Percentiles rank a stretch among this genome's conserved stretches.
Conservation (phyloP, 371 early-diverging fungal species). For the Circinella umbellata region DNA sequence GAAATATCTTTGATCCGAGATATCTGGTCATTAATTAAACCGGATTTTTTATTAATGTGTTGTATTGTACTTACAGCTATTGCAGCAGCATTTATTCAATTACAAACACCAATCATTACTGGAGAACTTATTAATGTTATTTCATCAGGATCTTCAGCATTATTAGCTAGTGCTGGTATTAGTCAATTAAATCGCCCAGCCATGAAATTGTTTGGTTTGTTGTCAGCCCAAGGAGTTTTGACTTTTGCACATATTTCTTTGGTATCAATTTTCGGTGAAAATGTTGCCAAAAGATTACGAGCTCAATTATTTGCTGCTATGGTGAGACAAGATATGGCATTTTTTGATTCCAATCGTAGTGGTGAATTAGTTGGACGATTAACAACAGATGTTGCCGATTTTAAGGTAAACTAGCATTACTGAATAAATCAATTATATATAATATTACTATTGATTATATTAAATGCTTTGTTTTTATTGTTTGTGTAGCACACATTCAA, state of each 20-base stretch:
- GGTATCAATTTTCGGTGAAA: conserved; percentile 77
- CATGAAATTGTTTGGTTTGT: conserved; percentile 55
- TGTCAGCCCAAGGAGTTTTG: conserved; percentile 68
- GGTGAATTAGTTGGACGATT: conserved; percentile 72
- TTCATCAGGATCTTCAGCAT: conserved; percentile 40
- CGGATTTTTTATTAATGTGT: conserved; percentile 57
- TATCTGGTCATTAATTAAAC: conserved; percentile 56
- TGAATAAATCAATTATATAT: not conserved
- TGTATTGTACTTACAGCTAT: conserved; percentile 64
- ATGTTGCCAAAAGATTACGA: conserved; percentile 64
- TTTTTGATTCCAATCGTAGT: conserved; percentile 72
- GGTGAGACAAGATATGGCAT: conserved; percentile 71
- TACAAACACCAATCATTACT: conserved; percentile 73
- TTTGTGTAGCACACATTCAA: conserved; percentile 68
- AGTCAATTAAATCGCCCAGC: conserved; percentile 58
- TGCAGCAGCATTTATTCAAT: conserved; percentile 69
- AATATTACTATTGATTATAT: not conserved
- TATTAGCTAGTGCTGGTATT: conserved; percentile 17
- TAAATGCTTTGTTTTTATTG: not conserved
- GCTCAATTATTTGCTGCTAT: conserved; percentile 59
- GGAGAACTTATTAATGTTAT: conserved; percentile 78
- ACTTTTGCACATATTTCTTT: conserved; percentile 78
- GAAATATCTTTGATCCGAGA: conserved; percentile 30
- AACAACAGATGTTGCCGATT: conserved; percentile 74
- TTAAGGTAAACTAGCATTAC: conserved; percentile 49